These are phyloP conservation scores for Lyophyllum shimeji DNA, from an alignment of 768 basidiomycete species.

Conservation along the genomic window DNA sequence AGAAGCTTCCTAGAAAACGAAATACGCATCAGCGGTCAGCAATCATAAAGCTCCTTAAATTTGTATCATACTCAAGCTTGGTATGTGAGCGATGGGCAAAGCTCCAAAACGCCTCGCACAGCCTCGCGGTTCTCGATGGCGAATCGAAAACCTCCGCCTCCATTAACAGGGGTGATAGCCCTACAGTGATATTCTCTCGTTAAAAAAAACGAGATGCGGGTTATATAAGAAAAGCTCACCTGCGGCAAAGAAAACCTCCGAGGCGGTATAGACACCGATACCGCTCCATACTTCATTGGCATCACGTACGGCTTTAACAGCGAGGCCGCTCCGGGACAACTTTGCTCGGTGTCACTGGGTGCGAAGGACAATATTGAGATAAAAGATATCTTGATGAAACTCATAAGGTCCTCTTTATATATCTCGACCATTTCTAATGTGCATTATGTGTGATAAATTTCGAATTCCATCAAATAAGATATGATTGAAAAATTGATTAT, in stretches of 20 bases:
- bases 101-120: constrained; percentile 19
- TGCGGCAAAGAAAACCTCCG: constrained; percentile 19
- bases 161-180: constrained; percentile 17
- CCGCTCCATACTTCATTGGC: constrained; percentile 13
- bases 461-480: too few relatives aligned
- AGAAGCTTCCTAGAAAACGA: neutral
- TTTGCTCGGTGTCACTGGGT: too few relatives aligned
- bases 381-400: too few relatives aligned
- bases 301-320: constrained; percentile 11
- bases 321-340: neutral
- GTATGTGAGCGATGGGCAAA: constrained; percentile 8
- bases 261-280: constrained; percentile 20
- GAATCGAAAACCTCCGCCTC: constrained; percentile 20
- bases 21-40: neutral
- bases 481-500: too few relatives aligned
- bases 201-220: constrained; percentile 11
- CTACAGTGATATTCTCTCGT: constrained; percentile 9
- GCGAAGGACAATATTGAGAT: too few relatives aligned
- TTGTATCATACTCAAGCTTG: neutral
- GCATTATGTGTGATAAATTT: too few relatives aligned
- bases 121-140: constrained; percentile 18
- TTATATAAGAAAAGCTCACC: constrained; percentile 10
- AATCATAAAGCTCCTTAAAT: neutral
- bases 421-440: too few relatives aligned
- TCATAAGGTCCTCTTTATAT: too few relatives aligned